Evolutionary conservation across 2,329 filamentous ascomycete genomes (phyloP), one percentile per base, ranked within the genome.

Genomic region (Diaporthe destruens): DNA sequence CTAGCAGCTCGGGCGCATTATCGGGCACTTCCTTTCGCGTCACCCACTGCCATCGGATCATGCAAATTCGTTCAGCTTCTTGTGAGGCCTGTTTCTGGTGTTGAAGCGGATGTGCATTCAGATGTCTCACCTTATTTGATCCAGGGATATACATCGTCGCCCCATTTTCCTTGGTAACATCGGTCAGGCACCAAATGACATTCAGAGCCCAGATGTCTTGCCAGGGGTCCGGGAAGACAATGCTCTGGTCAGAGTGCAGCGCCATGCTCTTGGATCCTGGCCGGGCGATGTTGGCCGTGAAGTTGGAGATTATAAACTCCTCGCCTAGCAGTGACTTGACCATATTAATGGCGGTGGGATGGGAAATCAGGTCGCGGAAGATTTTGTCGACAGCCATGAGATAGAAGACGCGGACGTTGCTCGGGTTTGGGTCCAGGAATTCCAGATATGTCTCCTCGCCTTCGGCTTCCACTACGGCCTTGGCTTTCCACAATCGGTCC

Each of bases 201-300:
- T 76, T 76, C 54, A 77, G 14, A 5, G 72, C 75, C 69, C 70
- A 75, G 3, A 74, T 59, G 23, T 72, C 74, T 8, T 75, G 69
- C 81, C 80, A 82, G 8, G 80, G 81, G n/a, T 79, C 79, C 32
- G 79, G 79, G 47, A 79, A 77, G 0, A 79, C 76, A 72, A 82
- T 56, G 57, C 77, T 79, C 72, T 80, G 77, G 69, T 82, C 80
- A 11, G 79, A 80, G 74, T 81, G 80, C 36, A 82, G 74, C 0
- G 76, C 77, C 80, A 80, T 80, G 14, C 75, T 77, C 71, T 75
- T 56, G 18, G 77, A 76, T 0, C 81, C 81, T 0, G 81, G 80
- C 0, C 79, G 77, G 14, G 80, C 80, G 56, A 82, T 81, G 71
- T 81, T 81, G 57, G 79, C 79, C 6, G 80, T 81, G 74, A 82